Evolutionary conservation across 345 rosid species (phyloP).

Genomic region (Balakata baccata): DNA sequence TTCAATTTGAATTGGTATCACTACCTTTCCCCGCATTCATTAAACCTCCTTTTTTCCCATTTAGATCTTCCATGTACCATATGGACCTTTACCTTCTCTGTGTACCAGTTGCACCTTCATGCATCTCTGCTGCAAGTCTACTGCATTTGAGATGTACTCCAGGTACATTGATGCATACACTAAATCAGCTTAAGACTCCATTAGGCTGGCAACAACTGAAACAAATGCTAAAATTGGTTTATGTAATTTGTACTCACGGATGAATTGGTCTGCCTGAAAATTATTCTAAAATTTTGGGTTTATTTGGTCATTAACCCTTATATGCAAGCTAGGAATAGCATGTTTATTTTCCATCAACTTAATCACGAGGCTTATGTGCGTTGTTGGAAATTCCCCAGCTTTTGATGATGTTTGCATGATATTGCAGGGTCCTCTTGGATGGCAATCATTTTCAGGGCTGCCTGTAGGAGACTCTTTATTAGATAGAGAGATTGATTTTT

Average conservation of each 20-base stretch:
- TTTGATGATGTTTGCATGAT: slow-evolving; percentile 18
- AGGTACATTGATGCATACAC: neutral
- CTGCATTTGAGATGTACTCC: neutral
- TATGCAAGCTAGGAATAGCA: neutral
- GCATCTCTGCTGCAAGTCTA: neutral
- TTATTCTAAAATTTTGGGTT: neutral
- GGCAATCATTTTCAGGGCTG: slow-evolving; percentile 75
- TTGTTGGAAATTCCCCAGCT: slow-evolving; percentile 2
- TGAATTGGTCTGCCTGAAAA: neutral
- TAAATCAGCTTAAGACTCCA: neutral
- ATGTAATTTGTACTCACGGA: neutral
- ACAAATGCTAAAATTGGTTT: neutral
- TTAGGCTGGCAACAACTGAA: neutral
- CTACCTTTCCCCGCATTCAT: neutral
- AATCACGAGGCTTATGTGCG: neutral
- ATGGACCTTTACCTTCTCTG: neutral
- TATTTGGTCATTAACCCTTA: neutral
- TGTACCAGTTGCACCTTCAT: neutral
- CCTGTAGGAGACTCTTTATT: slow-evolving; percentile 65
- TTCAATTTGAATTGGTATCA: neutral
- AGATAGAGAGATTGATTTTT: slow-evolving; percentile 64
- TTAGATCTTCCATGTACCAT: neutral
- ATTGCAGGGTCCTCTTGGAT: slow-evolving; percentile 91
- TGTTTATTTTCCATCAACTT: neutral
- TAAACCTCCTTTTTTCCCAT: neutral